Conservation (phyloP, 768 basidiomycete species). For the Gloeophyllum trabeum region DNA sequence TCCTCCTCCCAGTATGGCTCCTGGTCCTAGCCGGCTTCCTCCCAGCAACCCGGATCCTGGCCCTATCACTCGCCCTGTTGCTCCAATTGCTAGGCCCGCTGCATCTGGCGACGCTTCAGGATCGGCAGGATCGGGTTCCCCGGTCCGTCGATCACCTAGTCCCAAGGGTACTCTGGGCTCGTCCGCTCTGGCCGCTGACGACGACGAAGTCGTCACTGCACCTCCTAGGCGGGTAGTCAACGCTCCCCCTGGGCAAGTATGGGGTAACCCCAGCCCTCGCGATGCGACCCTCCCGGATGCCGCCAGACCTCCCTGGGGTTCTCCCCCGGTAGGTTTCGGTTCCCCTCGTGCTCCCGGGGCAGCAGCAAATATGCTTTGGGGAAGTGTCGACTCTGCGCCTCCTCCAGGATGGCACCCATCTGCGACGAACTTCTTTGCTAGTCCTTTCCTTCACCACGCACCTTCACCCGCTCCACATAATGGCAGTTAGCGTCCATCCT, state of each 20-base stretch:
- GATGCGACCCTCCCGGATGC: conserved; percentile 21
- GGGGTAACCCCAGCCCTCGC: conserved; percentile 38
- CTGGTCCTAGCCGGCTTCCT: conserved; percentile 37
- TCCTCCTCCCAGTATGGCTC: conserved; percentile 24
- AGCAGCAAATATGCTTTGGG: conserved; percentile 29
- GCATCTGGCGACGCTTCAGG: conserved; percentile 25
- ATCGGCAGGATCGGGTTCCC: conserved; percentile 52
- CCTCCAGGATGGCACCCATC: conserved; percentile 40
- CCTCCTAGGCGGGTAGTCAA: conserved; percentile 30
- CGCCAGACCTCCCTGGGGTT: conserved; percentile 3
- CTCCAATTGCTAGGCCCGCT: conserved; percentile 38
- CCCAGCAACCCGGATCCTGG: conserved; percentile 36
- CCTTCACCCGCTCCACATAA: conserved; percentile 37
- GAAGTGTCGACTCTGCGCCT: conserved; percentile 18
- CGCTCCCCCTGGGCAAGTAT: conserved; percentile 32
- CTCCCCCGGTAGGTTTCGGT: conserved; percentile 24
- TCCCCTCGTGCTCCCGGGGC: conserved; percentile 23
- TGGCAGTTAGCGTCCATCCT: conserved; percentile 13
- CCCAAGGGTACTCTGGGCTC: conserved; percentile 67
- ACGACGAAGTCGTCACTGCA: conserved; percentile 63
- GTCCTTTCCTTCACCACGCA: conserved; percentile 35
- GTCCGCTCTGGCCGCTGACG: conserved; percentile 66
- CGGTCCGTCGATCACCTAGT: conserved; percentile 35
- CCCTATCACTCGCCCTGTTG: conserved; percentile 40
- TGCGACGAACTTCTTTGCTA: conserved; percentile 32